Conservation (phyloP, 2,329 filamentous ascomycete species). For the Colletotrichum lini region DNA sequence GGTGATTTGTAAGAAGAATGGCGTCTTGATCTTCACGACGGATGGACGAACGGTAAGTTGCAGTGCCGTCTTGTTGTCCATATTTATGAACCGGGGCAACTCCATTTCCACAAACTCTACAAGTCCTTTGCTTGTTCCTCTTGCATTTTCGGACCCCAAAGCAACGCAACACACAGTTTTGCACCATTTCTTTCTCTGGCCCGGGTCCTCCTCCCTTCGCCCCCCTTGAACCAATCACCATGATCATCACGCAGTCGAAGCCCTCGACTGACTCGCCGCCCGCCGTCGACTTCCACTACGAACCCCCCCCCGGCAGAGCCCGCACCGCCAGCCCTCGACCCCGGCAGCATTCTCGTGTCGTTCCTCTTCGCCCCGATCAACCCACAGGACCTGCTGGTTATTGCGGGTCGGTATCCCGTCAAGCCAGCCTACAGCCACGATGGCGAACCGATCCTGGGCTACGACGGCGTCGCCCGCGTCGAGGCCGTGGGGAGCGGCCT, state of each 20-base stretch:
- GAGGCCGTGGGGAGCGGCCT: conserved; percentile 16
- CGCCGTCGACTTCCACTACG: not conserved
- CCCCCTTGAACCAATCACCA: not conserved
- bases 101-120: no score
- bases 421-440: conserved; percentile 41
- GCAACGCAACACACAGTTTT: not conserved
- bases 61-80: no score
- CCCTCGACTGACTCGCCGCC: not conserved
- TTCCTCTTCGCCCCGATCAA: conserved; percentile 46
- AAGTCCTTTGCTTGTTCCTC: no score
- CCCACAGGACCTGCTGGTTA: conserved; percentile 45
- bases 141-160: no score
- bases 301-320: not conserved
- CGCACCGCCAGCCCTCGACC: not conserved
- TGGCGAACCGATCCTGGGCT: conserved; percentile 42
- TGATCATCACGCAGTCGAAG: conserved; percentile 15
- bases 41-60: no score
- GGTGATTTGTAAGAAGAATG: no score
- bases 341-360: conserved; percentile 34
- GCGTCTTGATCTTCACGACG: no score
- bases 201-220: not conserved
- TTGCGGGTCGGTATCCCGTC: conserved; percentile 45
- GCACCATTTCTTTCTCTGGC: not conserved
- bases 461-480: conserved; percentile 44
- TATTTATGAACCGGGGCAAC: no score